Evolutionary conservation across 139 green algal species (phyloP), one percentile per base, ranked within the genome.

Genomic region (Bryopsis sp.): DNA sequence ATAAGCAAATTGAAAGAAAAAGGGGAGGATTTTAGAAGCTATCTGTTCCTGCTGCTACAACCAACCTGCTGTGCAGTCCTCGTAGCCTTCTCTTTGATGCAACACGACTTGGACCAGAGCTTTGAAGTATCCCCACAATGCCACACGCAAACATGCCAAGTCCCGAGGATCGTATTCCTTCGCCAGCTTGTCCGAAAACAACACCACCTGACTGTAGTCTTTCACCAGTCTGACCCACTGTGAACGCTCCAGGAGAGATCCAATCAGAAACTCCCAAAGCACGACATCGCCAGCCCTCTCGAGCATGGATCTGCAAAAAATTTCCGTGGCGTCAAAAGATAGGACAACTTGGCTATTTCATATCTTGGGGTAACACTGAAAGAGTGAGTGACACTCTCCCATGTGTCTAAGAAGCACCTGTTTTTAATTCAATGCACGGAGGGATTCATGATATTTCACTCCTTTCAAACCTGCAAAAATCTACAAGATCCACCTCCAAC

Each of bases 171-270:
- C 59, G 7, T 39, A 47, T 31, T 28, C n/a, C 34, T 46, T 48
- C 33, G 29, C 59, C 7, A 67, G 31, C 33, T 67, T 67, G 7
- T 67, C 59, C 28, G 59, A 67, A 31, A 67, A 67, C 28, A 67
- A n/a, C 59, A 67, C 59, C 6, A 24, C 59, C 19, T 31, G 32
- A 19, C 28, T 28, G 19, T 67, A 67, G 6, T 67, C 59, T n/a
- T 22, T 48, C 5, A 67, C 59, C 7, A 67, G 5, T 47, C 7
- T 67, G 31, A 46, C 7, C 59, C 59, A 67, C 19, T 26, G 33
- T n/a, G 7, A 6, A 26, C 31, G 32, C 34, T 67, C 33, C 31
- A 67, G 59, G 5, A 67, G 33, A 39, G 19, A 47, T 19, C 28
- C n/a, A 22, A 67, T 31, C 33, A 67, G 35, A 24, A 67, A 67